Base-by-base conservation (phyloP, 768 basidiomycete genomes). In the Saitozyma sp. region DNA sequence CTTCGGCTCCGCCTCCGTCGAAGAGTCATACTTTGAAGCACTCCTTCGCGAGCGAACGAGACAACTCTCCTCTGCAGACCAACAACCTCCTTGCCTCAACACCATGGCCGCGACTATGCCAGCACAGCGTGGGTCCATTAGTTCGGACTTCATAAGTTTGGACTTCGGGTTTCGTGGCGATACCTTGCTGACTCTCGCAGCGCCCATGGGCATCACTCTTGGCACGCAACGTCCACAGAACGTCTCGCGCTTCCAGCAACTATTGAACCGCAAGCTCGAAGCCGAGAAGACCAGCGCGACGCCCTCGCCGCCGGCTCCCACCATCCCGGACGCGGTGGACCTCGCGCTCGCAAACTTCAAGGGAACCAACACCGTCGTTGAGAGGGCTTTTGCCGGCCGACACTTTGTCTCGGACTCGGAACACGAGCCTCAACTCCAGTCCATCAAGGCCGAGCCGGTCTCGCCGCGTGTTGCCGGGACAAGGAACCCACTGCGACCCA, bases 201-300 rank as follows among this genome's bases (percentile, higher is more conserved):
- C 29, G 29, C 29, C 29, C 29, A 29, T 5, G 29, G 29, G 29
- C 29, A 29, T 29, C 29, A 29, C 29, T 29, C 29, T 29, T 29
- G 29, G 29, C 29, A 29, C 29, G 29, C 29, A 29, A 29, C 29
- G 29, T 29, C 29, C 29, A 5, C 29, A 29, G 29, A 29, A 29
- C 29, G 29, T 29, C 29, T 50, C 58, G 19, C 58, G 58, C 19
- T 59, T 59, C 29, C 58, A 59, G 29, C 40, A 59, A 42, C 51
- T 59, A 2, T 20, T 59, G 9, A 37, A 42, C 17, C 49, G 37
- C 38, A 59, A 59, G 49, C 58, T 59, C 8, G 58, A n/a, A 6
- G 58, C 58, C 17, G 58, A 59, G 17, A 37, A 38, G 9, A 48
- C 39, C 38, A 20, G 49, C 14, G 39, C 20, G 19, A 49, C 17